Conservation (phyloP, 345 rosid species). For the Eucalyptus curtisii region DNA sequence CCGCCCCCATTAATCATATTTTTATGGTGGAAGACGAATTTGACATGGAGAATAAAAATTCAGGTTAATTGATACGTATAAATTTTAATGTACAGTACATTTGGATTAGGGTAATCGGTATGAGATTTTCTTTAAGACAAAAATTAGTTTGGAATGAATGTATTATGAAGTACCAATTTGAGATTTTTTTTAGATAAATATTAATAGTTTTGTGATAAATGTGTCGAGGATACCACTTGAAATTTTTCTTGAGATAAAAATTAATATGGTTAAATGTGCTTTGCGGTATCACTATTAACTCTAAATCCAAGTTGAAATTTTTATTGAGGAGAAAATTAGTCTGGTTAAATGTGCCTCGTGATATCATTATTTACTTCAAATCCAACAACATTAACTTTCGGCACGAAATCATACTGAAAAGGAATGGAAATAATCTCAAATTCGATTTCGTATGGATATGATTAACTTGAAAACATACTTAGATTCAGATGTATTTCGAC, state of each 20-base stretch:
- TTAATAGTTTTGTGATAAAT: no score
- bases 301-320: neutral
- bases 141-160: neutral
- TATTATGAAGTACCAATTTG: neutral
- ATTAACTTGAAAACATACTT: neutral
- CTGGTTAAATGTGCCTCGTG: rapidly evolving
- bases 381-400: neutral
- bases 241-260: neutral
- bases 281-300: no score
- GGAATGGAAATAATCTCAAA: neutral
- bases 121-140: neutral
- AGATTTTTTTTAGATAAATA: neutral
- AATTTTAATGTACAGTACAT: neutral
- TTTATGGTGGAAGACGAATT: neutral
- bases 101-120: neutral
- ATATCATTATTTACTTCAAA: neutral
- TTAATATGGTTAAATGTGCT: neutral
- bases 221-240: no score
- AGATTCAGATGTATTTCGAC: neutral
- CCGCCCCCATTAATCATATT: neutral
- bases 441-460: neutral
- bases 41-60: neutral
- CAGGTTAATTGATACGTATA: neutral
- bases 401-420: neutral
- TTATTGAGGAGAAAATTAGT: neutral